Evolutionary conservation across 2,329 filamentous ascomycete species (phyloP).

Genomic region (Xylogone sp.): DNA sequence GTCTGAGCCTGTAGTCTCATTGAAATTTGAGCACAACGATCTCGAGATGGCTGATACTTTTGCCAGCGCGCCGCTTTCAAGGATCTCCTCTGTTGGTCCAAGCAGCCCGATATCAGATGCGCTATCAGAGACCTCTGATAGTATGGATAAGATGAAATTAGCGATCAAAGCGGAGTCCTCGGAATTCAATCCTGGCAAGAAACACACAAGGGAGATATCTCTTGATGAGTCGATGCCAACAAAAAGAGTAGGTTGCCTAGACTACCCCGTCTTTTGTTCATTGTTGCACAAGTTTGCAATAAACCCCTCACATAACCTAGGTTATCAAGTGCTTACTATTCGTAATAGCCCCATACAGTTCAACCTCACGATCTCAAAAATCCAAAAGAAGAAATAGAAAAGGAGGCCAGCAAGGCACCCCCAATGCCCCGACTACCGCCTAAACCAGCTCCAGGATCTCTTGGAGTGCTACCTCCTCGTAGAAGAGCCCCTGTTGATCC

Average conservation of each 20-base stretch:
- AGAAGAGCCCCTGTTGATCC: constrained; percentile 19
- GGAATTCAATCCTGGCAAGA: not conserved
- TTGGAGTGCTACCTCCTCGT: constrained; percentile 16
- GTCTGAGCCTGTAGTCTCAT: not conserved
- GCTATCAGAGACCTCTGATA: constrained; percentile 2
- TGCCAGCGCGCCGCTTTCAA: constrained; percentile 3
- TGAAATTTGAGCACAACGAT: constrained; percentile 10
- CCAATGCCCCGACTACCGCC: constrained; percentile 8
- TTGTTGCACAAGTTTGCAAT: too few species aligned
- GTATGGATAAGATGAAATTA: not conserved
- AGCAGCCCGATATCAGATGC: constrained; percentile 2
- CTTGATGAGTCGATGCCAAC: not conserved
- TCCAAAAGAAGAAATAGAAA: constrained; percentile 8
- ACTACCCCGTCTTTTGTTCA: not conserved
- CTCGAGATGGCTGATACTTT: constrained; percentile 14
- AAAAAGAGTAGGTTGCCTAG: not conserved
- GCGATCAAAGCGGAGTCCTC: not conserved
- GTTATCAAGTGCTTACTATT: constrained; percentile 3
- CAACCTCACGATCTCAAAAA: constrained; percentile 16
- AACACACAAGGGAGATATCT: not conserved
- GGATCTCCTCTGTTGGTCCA: constrained; percentile 6
- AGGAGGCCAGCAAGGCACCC: not conserved
- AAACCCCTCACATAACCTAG: not conserved
- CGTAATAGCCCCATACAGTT: constrained; percentile 8
- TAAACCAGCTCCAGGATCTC: constrained; percentile 5